Evolutionary conservation across 495 filamentous ascomycete genomes (phyloP), one percentile per base, ranked within the genome.

Genomic region (Aspergillus sparsus): DNA sequence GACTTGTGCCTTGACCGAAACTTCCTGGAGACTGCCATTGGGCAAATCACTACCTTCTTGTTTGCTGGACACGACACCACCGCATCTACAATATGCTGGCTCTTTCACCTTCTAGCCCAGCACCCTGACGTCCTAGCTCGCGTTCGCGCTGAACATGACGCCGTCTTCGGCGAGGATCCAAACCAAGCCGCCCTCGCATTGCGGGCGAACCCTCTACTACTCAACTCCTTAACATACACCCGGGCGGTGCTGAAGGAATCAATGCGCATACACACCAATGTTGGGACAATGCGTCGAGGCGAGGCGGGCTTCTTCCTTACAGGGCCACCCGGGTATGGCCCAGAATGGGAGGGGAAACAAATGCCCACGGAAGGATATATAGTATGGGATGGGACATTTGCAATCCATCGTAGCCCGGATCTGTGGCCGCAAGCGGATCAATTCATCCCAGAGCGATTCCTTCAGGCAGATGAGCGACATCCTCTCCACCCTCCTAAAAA

Each of bases 241-340:
- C 33, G 66, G 0, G 81, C 80, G 2, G 71, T 83, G 0, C 75
- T 85, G 58, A 81, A 79, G 58, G 82, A 83, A 56, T 71, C 75
- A 0, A 61, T 83, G 9, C 72, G 80, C 5, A 53, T 83, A 0
- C 79, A 67, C 58, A 72, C 80, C 0, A 72, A 77, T 0, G 74
- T 77, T 0, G 74, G 64, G 7, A 70, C 66, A 16, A 77, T 70
- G 31, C 75, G 77, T 32, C 54, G 62, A 15, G 73, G 75, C 27
- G 32, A 63, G 6, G 65, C 67, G 6, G 71, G 61, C 2, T 66
- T 75, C 45, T 66, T 61, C 21, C 44, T 81, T 15, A 64, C 55
- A 5, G 51, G 73, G 45, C 64, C 71, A 8, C n/a, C 44, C 3
- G n/a, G n/a, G 6, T 47, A 13, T 7, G 44, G 16, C 12, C 42